Percentiles rank a stretch among this genome's conserved stretches.
These are phyloP conservation scores for Ustilago vetiveriae DNA, from an alignment of 1,284 basidiomycete genomes.

Conservation along the genomic window DNA sequence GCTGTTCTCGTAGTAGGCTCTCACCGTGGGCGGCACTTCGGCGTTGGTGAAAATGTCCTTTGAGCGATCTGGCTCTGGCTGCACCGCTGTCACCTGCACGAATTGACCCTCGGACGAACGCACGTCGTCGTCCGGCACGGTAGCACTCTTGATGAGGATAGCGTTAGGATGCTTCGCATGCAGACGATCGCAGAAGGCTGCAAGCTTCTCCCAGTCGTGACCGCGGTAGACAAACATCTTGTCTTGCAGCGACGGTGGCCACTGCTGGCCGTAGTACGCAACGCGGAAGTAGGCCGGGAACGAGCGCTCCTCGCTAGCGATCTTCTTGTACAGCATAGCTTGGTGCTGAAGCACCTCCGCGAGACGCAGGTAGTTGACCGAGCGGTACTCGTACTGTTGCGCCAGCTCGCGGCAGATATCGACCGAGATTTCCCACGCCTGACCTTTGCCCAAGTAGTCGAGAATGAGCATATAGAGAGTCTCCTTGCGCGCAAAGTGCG, in stretches of 20 bases:
- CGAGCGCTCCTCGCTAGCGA: constrained; percentile 53
- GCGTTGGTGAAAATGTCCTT: constrained; percentile 84
- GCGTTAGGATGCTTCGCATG: constrained; percentile 90
- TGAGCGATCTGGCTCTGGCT: constrained; percentile 82
- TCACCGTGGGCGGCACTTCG: constrained; percentile 81
- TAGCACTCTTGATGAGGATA: constrained; percentile 78
- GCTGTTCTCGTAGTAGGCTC: constrained; percentile 85
- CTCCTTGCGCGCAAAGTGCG: constrained; percentile 92
- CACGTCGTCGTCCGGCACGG: constrained; percentile 76
- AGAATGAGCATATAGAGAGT: constrained; percentile 67
- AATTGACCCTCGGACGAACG: constrained; percentile 48
- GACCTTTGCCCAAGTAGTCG: constrained; percentile 76
- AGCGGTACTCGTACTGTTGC: constrained; percentile 59
- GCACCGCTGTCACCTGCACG: constrained; percentile 81
- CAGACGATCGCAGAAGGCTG: constrained; percentile 84
- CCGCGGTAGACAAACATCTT: constrained; percentile 89
- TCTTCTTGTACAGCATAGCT: constrained; percentile 60
- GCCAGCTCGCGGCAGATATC: constrained; percentile 84
- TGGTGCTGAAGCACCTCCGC: constrained; percentile 62
- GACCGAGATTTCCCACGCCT: constrained; percentile 93
- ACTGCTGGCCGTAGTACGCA: constrained; percentile 84
- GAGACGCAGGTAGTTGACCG: constrained; percentile 70
- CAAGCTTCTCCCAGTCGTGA: constrained; percentile 86
- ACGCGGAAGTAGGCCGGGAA: constrained; percentile 81
- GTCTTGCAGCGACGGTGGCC: constrained; percentile 81